phyloP scores from a whole-genome alignment of 306 rosid genomes.

The Chamaecrista fasciculata region DNA sequence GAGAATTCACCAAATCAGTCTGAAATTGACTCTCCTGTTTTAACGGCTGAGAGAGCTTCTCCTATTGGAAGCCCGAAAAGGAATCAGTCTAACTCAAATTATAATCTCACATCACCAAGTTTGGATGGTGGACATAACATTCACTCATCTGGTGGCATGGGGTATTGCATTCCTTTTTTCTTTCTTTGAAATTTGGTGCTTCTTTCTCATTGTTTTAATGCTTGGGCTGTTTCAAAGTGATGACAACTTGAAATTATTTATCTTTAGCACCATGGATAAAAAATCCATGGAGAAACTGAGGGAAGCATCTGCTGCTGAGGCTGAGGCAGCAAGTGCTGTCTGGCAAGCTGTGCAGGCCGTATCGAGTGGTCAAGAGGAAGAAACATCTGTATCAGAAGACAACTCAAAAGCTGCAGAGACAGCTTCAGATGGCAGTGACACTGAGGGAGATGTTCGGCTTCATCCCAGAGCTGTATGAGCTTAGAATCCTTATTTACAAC shows the following conservation, averaged over 20 bases:
- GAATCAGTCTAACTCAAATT: constrained; percentile 44
- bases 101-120: constrained; percentile 37
- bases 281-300: constrained; percentile 92
- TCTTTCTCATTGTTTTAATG: constrained; percentile 21
- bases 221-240: constrained; percentile 23
- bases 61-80: constrained; percentile 52
- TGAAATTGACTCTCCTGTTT: constrained; percentile 49
- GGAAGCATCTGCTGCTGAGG: constrained; percentile 99
- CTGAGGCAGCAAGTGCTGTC: constrained; percentile 94
- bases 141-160: constrained; percentile 54
- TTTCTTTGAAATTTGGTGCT: constrained; percentile 20
- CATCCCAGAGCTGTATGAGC: constrained; percentile 96
- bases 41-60: constrained; percentile 62
- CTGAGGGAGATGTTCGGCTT: constrained; percentile 95
- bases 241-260: constrained; percentile 19
- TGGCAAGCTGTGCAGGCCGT: constrained; percentile 83
- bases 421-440: constrained; percentile 88
- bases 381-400: constrained; percentile 76
- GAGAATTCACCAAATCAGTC: constrained; percentile 74
- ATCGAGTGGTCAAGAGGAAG: constrained; percentile 65
- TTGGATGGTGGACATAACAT: constrained; percentile 49
- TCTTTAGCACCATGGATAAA: constrained; percentile 68
- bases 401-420: constrained; percentile 82
- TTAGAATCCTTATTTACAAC: constrained; percentile 25
- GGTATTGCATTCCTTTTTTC: constrained; percentile 42